Base-by-base conservation (phyloP, 257 asterid genomes). In the Solanum sitiens region DNA sequence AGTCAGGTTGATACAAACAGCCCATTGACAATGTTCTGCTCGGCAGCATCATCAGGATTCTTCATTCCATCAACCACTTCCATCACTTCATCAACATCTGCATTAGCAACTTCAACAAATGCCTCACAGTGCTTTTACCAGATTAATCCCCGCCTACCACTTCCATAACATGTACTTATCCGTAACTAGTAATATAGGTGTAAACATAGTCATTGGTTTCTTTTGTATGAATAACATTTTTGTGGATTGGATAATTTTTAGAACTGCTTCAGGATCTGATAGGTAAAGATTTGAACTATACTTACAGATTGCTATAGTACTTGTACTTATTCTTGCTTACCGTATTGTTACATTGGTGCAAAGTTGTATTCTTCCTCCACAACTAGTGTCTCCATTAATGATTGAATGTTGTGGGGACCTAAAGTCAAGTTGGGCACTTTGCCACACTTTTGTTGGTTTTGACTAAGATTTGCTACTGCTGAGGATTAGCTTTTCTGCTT, bases 21-120 rank as follows among this genome's bases (percentile, higher is more conserved):
- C 86, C 94, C 93, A 86, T 40, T 87, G 70, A 87, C 94, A 87
- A 79, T 86, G 88, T 85, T 88, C 6, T n/a, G 88, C 90, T 27
- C 56, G 6, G 98, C 98, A 94, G 98, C 98, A 95, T 95, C 98
- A 95, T 95, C 98, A 94, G 98, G 98, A 95, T 95, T 95, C 98
- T 87, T 94, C 89, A 87, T 91, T 83, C 90, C 92, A 82, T 90
- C 90, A 85, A 88, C 90, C 75, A 40, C 73, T 68, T 83, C 92
- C 72, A 39, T 21, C 30, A 37, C 83, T 37, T 20, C 83, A 21
- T 76, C 91, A 14, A 77, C 92, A 82, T 84, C 91, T 80, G 71
- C 88, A 30, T 39, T 87, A 40, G 11, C 75, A 10, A 72, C 90
- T 21, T 87, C 94, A 37, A 32, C 89, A 25, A 88, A 83, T 83